A percentile compares a stretch with the other conserved stretches of the same genome.
Evolutionary conservation across 2,329 filamentous ascomycete genomes (phyloP).

Genomic region (Aspergillus phoenicis): DNA sequence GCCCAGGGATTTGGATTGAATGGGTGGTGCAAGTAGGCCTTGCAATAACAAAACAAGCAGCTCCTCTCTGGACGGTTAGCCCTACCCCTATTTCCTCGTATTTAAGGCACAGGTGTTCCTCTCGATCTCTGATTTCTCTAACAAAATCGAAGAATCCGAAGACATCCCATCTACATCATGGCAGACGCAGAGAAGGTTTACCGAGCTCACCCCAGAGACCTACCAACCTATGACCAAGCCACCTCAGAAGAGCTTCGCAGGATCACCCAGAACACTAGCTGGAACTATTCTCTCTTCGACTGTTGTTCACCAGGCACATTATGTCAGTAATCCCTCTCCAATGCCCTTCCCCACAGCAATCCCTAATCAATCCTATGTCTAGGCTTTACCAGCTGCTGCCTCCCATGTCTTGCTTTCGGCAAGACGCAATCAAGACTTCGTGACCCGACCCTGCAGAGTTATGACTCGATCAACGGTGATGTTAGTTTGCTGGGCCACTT

Average conservation of each 20-base stretch:
- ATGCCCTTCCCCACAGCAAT: not conserved
- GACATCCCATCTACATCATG: not conserved
- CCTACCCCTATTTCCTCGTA: too few species aligned
- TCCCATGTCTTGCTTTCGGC: conserved; percentile 24
- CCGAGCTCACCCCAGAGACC: conserved; percentile 8
- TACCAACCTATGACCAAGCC: conserved; percentile 11
- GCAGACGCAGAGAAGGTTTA: conserved; percentile 14
- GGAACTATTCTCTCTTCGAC: conserved; percentile 22
- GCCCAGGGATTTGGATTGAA: too few species aligned
- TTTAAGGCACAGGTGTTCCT: too few species aligned
- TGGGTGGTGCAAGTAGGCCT: too few species aligned
- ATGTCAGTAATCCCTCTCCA: conserved; percentile 13
- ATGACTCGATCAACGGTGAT: conserved; percentile 17
- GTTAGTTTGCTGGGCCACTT: not conserved
- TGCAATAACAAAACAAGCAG: too few species aligned
- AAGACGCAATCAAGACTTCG: conserved; percentile 19
- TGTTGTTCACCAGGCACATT: conserved; percentile 20
- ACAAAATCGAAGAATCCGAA: too few species aligned
- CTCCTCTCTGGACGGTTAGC: too few species aligned
- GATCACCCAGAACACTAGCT: conserved; percentile 14
- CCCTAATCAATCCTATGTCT: not conserved
- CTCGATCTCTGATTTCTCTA: too few species aligned
- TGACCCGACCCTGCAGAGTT: conserved; percentile 12
- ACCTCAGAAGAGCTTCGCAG: not conserved
- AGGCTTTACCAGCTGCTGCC: conserved; percentile 21